Conservation (phyloP, 176 grass and related monocot genomes). For the Phoenix dactylifera region DNA sequence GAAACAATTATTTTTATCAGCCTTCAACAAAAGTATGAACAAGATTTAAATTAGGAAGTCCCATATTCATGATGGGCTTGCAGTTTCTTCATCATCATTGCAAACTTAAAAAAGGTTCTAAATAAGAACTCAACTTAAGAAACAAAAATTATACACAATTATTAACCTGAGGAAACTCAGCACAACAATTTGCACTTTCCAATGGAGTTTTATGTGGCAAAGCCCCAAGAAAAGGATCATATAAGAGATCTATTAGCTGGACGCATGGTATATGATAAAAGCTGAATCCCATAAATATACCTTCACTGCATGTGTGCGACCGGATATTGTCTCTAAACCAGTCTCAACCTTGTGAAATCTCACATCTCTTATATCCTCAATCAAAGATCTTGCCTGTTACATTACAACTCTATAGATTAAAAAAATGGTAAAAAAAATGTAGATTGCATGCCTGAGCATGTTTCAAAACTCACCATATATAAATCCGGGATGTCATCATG, state of each 20-base stretch:
- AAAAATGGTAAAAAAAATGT: neutral
- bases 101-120: neutral
- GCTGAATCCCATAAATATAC: slow-evolving; percentile 19
- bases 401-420: neutral
- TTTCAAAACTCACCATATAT: slow-evolving; percentile 59
- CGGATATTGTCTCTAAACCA: slow-evolving; percentile 86
- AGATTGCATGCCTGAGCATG: too few species aligned
- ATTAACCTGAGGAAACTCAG: too few species aligned
- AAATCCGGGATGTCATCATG: slow-evolving; percentile 81
- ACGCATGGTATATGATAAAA: too few species aligned
- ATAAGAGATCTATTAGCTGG: too few species aligned
- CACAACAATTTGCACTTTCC: too few species aligned
- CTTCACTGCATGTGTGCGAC: slow-evolving; percentile 94
- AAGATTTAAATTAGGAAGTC: too few species aligned
- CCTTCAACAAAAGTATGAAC: too few species aligned
- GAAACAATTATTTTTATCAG: neutral
- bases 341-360: slow-evolving; percentile 95
- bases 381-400: slow-evolving; percentile 72
- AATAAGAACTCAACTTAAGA: too few species aligned
- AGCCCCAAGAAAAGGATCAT: too few species aligned
- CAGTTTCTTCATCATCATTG: neutral
- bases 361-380: slow-evolving; percentile 96
- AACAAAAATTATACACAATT: too few species aligned
- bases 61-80: neutral
- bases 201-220: too few species aligned